Percentiles rank a stretch among this genome's conserved stretches.
Conservation (phyloP, 495 filamentous ascomycete genomes). For the Lepidopterella palustris region DNA sequence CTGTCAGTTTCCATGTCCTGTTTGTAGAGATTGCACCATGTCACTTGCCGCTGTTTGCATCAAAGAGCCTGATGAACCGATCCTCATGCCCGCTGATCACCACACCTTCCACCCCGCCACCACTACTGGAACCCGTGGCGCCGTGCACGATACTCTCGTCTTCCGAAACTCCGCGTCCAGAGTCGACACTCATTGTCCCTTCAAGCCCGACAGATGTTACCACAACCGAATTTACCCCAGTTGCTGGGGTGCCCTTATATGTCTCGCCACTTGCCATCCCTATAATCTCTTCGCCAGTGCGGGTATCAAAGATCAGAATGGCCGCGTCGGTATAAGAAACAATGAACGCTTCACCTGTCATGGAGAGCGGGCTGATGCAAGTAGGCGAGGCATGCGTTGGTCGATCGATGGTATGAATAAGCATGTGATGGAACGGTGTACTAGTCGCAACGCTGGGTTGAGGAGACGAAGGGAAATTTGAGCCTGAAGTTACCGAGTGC, state of each 20-base stretch:
- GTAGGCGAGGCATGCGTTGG: slow-evolving; percentile 67
- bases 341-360: slow-evolving; percentile 84
- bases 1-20: not conserved
- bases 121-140: slow-evolving; percentile 72
- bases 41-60: slow-evolving; percentile 94
- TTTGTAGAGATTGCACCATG: not conserved
- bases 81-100: slow-evolving; percentile 96
- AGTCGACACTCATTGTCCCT: slow-evolving; percentile 57
- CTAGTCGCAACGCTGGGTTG: slow-evolving; percentile 74
- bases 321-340: slow-evolving; percentile 87
- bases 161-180: slow-evolving; percentile 53
- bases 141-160: slow-evolving; percentile 65
- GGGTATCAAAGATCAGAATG: slow-evolving; percentile 84
- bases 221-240: slow-evolving; percentile 86
- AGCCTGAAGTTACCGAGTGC: slow-evolving; percentile 85
- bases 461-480: slow-evolving; percentile 82
- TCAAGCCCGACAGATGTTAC: slow-evolving; percentile 78
- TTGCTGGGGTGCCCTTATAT: slow-evolving; percentile 76
- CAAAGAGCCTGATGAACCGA: slow-evolving; percentile 90
- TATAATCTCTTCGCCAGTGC: slow-evolving; percentile 83
- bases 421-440: slow-evolving; percentile 56
- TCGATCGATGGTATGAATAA: slow-evolving; percentile 78
- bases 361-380: slow-evolving; percentile 80
- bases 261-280: slow-evolving; percentile 90
- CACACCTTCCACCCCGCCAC: slow-evolving; percentile 72